Evolutionary conservation across 495 filamentous ascomycete species (phyloP).

Genomic region (Neurospora sp.): DNA sequence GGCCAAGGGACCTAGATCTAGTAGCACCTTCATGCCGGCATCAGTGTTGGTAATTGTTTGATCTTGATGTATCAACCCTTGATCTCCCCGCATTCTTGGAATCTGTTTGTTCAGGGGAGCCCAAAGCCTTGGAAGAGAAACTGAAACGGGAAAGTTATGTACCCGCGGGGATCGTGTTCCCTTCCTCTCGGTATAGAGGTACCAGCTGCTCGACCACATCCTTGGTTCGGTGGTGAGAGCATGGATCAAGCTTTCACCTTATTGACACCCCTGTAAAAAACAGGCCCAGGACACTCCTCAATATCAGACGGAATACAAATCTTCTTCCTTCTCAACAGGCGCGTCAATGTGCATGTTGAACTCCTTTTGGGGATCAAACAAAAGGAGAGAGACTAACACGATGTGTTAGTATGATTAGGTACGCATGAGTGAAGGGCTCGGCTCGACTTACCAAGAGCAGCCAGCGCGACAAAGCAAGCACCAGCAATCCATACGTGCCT

Average conservation of each 20-base stretch:
- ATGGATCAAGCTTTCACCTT: not conserved
- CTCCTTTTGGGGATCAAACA: slow-evolving; percentile 12
- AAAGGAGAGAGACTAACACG: slow-evolving; percentile 2
- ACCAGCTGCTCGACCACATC: not conserved
- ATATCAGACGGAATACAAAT: slow-evolving; percentile 8
- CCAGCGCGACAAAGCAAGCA: slow-evolving; percentile 15
- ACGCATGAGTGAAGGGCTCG: not conserved
- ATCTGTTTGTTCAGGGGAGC: not conserved
- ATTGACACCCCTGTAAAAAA: not conserved
- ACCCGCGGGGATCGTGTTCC: not conserved
- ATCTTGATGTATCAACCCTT: not conserved
- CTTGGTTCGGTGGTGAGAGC: not conserved
- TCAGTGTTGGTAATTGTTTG: not conserved
- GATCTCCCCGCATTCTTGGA: not conserved
- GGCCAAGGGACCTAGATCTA: not conserved
- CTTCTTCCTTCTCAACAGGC: slow-evolving; percentile 17
- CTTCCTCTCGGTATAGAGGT: not conserved
- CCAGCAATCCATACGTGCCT: slow-evolving; percentile 22
- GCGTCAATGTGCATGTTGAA: slow-evolving; percentile 18
- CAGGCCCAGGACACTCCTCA: not conserved
- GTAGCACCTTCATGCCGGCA: not conserved
- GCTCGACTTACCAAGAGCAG: slow-evolving; percentile 12
- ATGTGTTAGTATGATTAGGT: not conserved
- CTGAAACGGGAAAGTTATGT: not conserved
- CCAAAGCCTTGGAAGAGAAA: not conserved